A percentile compares a stretch with the other conserved stretches of the same genome.
Conservation (phyloP, 306 rosid species). For the barrel medic (Medicago truncatula) region MtrunA17r5.0-ANR NC_053045.1:48805001-48805500, state of each 20-base stretch:
- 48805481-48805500: conserved; percentile 12
- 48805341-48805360: conserved; percentile 1
- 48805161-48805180: conserved; percentile 24
- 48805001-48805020: conserved; percentile 91
- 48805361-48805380: conserved; percentile 7
- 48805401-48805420: not conserved
- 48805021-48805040: conserved; percentile 89
- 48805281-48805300: conserved; percentile 11
- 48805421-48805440: not conserved
- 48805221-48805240: conserved; percentile 19
- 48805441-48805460: conserved; percentile 31
- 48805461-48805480: conserved; percentile 3
- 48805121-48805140: conserved; percentile 41
- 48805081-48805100: conserved; percentile 82
- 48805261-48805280: conserved; percentile 8
- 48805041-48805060: conserved; percentile 90
- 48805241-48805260: conserved; percentile 13
- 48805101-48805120: conserved; percentile 34
- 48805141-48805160: conserved; percentile 21
- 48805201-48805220: conserved; percentile 23
- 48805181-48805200: conserved; percentile 33
- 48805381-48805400: not conserved
- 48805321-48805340: conserved; percentile 13
- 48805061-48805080: conserved; percentile 86
- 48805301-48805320: conserved; percentile 12